Evolutionary conservation across 306 rosid species (phyloP).

Genomic region (Cicer cuneatum): DNA sequence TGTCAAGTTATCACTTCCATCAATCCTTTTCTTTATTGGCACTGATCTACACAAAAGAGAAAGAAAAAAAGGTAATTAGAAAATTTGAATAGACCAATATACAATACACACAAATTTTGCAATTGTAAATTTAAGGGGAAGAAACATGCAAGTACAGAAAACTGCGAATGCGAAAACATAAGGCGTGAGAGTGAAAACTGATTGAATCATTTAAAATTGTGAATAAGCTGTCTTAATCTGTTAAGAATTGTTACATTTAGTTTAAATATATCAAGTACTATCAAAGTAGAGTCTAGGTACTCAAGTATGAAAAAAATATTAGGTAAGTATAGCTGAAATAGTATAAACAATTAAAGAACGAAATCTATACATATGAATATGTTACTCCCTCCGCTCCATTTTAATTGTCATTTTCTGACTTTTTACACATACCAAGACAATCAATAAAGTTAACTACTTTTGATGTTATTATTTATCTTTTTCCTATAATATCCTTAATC

Average conservation of each 20-base stretch:
- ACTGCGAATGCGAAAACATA: background rate
- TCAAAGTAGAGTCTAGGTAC: background rate
- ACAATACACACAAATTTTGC: conserved; percentile 19
- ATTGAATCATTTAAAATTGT: conserved; percentile 12
- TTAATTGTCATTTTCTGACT: no score
- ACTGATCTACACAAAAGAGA: conserved; percentile 57
- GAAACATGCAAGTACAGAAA: conserved; percentile 17
- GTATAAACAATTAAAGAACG: conserved; percentile 4
- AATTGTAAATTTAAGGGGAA: conserved; percentile 17
- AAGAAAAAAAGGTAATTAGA: background rate
- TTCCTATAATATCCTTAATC: no score
- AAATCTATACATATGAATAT: background rate
- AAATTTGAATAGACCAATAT: conserved; percentile 33
- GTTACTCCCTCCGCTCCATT: no score
- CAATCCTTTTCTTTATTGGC: conserved; percentile 68
- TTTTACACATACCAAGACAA: no score
- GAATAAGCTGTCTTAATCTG: background rate
- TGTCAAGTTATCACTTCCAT: conserved; percentile 75
- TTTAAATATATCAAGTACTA: background rate
- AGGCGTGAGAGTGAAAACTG: conserved; percentile 1
- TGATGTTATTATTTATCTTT: no score
- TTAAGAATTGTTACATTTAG: conserved; percentile 2
- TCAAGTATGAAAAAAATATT: background rate
- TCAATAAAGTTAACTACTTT: no score
- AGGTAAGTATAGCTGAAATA: background rate